Base-by-base conservation (phyloP, 345 rosid genomes). In the Bretschneidera sinensis region DNA sequence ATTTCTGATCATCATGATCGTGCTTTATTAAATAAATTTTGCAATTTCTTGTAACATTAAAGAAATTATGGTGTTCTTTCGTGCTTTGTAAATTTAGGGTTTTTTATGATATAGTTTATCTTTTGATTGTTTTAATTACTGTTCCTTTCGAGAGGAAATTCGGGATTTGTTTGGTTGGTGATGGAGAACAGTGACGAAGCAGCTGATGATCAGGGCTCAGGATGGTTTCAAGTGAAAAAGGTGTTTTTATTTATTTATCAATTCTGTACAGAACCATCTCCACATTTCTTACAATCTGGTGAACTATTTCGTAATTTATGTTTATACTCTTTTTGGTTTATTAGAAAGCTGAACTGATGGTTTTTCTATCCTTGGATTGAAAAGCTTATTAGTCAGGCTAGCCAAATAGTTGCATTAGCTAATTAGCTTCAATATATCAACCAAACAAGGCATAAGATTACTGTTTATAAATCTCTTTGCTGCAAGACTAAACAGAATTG, bases 181-280 rank as follows among this genome's bases (percentile, higher is more conserved):
- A 82, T 85, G 90, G 85, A 85, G 64, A 69, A 33, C 65, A 69
- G 59, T 63, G 78, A 62, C 48, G 85, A 72, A 55, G 66, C 70
- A 18, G 71, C 57, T 9, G 87, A 85, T 64, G 91, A 85, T 85
- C 85, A 82, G 50, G 75, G 85, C 66, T 78, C 87, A 2, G 87
- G 91, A 63, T 85, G 91, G 91, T 53, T 78, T 69, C 67, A 80
- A 80, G 91, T 85, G 54, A 85, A 80, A 75, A 85, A 82, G 91
- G 91, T 82, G 51, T 54, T 21, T 1, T 21, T n/a, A 14, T 59
- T 45, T 21, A 17, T 33, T 21, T 64, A 13, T 54, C 49, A 22
- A 17, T 34, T 61, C 14, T 3, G 8, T 28, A 2, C 5, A 28
- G 8, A 2, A 2, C 8, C 8, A 28, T 28, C 8, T 24, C 11